Evolutionary conservation across 176 grass and related monocot genomes (phyloP), one percentile per base, ranked within the genome.

Genomic region (Tillandsia fasciculata): DNA sequence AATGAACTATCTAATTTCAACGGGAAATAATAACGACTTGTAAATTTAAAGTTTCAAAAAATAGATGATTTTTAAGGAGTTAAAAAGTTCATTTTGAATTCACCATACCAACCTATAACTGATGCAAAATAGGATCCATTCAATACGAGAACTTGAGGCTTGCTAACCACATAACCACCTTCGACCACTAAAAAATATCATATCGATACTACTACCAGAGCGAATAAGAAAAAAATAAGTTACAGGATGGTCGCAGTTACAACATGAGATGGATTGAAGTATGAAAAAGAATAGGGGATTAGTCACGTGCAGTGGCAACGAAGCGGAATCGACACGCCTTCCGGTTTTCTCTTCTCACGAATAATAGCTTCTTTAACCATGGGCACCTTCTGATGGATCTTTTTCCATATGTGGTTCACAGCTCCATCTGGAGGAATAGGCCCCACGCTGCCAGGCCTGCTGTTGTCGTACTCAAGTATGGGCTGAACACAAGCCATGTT

Each of bases 251-350:
- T 23, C 9, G 18, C 15, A 18, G 56, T 61, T 23, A 61, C 56
- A 61, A 61, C 17, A 61, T 23, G 56, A 61, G 2, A 61, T 18
- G 15, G 15, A 61, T 57, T 57, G 12, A 17, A 57, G 53, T 57
- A 42, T 42, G 53, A 17, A n/a, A 57, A 8, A 6, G n/a, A 61
- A 20, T 7, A 20, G 54, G 54, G 22, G 12, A 61, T 23, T 20
- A 61, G 48, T 96, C 77, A 92, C 59, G 89, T 87, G 83, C 88
- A 97, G 72, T 92, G 93, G 73, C 93, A 92, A 24, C 93, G 79
- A 28, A 90, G 63, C 2, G 86, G 89, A 42, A 92, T 81, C 0
- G 78, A 84, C 48, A 53, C 33, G 0, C 82, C 86, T 51, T 85
- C 77, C 65, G 89, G 86, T 51, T 84, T 88, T 63, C 86, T 70